Percentiles rank a stretch among this genome's conserved stretches.
phyloP scores from a whole-genome alignment of 1,284 basidiomycete genomes.

The Ceratobasidium sp. region DNA sequence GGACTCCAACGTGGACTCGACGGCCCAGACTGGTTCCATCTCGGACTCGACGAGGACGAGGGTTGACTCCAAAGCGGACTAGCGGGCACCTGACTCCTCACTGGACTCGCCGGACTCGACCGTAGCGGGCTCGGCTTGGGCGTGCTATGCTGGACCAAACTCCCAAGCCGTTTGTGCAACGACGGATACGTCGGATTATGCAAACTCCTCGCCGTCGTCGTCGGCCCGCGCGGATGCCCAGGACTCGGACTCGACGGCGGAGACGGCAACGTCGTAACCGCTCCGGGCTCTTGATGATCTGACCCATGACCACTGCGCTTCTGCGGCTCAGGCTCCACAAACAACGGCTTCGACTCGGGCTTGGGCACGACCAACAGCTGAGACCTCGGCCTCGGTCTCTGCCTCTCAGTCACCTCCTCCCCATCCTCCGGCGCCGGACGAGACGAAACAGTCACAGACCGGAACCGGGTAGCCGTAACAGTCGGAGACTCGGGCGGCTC shows the following conservation, averaged over 20 bases:
- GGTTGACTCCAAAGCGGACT: no score
- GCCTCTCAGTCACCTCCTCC: no score
- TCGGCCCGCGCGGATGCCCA: not conserved
- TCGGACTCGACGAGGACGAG: no score
- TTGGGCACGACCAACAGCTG: constrained; percentile 11
- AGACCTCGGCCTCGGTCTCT: constrained; percentile 1
- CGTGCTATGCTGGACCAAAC: constrained; percentile 19
- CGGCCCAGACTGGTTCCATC: no score
- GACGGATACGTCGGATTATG: constrained; percentile 23
- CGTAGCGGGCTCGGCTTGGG: not conserved
- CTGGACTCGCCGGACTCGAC: not conserved
- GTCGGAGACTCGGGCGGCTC: constrained; percentile 44
- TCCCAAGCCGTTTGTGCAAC: constrained; percentile 34
- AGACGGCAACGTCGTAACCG: constrained; percentile 3
- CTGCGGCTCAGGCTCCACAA: constrained; percentile 3
- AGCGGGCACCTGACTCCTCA: not conserved
- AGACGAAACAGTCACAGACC: constrained; percentile 4
- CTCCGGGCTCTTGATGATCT: no score
- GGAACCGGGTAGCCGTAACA: constrained; percentile 10
- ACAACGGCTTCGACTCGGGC: constrained; percentile 19
- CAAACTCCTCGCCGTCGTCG: constrained; percentile 16
- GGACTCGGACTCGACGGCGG: constrained; percentile 26
- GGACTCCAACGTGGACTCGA: constrained; percentile 32
- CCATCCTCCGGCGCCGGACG: no score
- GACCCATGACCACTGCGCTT: not conserved